Base-by-base conservation (phyloP, 1,139 yeast genomes). In the Ogataea hybrid region DNA sequence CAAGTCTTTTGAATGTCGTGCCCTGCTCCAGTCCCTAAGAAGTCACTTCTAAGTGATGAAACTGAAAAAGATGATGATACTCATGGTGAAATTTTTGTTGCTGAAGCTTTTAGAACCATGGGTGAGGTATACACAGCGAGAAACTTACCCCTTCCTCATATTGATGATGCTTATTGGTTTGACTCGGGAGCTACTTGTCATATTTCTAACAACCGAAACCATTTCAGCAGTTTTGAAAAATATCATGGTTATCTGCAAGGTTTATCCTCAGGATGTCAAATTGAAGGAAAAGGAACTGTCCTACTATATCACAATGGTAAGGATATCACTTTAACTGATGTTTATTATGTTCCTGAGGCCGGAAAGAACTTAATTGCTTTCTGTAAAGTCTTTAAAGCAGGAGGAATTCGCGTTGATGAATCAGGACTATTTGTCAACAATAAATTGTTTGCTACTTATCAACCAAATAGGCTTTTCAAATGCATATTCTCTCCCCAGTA, bases 101-200 rank as follows among this genome's bases (percentile, higher is more conserved):
- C 28, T 25, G 28, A 10, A 10, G 28, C 9, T 10, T n/a, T 25
- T 7, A 25, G 11, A 10, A 10, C 28, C 14, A 25, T 25, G 28
- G n/a, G 7, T 7, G 12, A 25, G 12, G 28, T 25, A 9, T 11
- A 10, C 28, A n/a, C 11, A 25, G 14, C 9, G 8, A 14, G 15
- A 14, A 14, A 14, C 15, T 14, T 14, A 14, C 15, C 15, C 15
- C 15, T 14, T 14, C 15, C 15, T 14, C 15, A 14, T 14, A 14
- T 14, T 14, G 15, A 14, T 14, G 35, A 21, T 11, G 18, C 8
- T 5, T 32, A 32, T 15, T 14, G 27, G 28, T 32, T 32, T 21
- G 35, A 22, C 12, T 32, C 35, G 10, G 35, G 35, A n/a, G 35
- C 35, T n/a, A 22, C 7, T 32, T 12, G 21, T 22, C 35, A 32